Evolutionary conservation across 225 moss, liverwort and hornwort genomes (phyloP).

Genomic region (Pleurozium schreberi): DNA sequence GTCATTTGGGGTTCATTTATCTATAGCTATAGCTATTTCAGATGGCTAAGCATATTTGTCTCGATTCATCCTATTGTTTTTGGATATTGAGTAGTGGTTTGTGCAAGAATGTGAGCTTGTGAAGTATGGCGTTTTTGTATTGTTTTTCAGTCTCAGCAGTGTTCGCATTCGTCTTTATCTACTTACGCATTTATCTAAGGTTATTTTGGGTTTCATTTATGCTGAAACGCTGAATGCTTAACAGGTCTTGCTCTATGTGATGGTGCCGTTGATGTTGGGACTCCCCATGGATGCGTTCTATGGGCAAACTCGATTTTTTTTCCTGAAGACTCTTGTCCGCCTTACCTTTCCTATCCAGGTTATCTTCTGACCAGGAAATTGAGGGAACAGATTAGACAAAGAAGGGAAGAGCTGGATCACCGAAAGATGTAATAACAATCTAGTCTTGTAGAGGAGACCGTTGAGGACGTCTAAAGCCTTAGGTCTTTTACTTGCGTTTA

Average conservation of each 20-base stretch:
- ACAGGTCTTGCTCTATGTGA: constrained; percentile 82
- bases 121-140: background rate
- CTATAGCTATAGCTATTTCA: background rate
- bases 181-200: background rate
- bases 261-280: constrained; percentile 71
- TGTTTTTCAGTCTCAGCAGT: background rate
- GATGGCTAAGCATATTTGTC: background rate
- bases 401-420: background rate
- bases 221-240: background rate
- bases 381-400: background rate
- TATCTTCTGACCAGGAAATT: constrained; percentile 2
- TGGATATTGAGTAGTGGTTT: background rate
- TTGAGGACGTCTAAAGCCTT: background rate
- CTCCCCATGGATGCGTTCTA: constrained; percentile 63
- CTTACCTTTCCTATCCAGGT: constrained; percentile 91
- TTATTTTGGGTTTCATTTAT: background rate
- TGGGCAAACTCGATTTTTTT: constrained; percentile 75
- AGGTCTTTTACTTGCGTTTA: background rate
- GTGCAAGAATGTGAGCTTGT: background rate
- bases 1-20: background rate
- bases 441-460: background rate
- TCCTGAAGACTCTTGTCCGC: constrained; percentile 65
- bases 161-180: background rate
- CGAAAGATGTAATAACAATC: background rate
- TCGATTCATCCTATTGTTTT: background rate